These are phyloP conservation scores for Solanum hybrid DNA, from an alignment of 305 asterid genomes.

Conservation along the genomic window DNA sequence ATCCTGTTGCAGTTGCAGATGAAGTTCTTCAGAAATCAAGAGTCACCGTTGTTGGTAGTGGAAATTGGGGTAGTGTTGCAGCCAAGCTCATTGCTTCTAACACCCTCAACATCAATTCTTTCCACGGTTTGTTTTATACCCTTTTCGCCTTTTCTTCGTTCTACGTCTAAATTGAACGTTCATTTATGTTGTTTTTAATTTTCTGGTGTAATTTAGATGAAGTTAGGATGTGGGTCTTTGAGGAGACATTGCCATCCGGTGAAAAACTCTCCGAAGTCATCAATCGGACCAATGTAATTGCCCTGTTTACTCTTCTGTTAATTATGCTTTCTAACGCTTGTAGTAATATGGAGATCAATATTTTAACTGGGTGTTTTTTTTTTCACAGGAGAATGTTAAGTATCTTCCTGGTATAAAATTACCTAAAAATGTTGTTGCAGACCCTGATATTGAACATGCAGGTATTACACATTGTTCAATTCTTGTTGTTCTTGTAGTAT, in stretches of 20 bases:
- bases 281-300: conserved; percentile 47
- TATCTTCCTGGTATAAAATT: conserved; percentile 81
- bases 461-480: conserved; percentile 24
- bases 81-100: conserved; percentile 83
- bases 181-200: neutral
- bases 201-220: conserved; percentile 33
- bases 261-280: conserved; percentile 65
- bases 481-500: neutral
- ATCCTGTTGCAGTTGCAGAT: neutral
- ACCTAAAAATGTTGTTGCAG: conserved; percentile 71
- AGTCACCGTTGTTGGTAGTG: conserved; percentile 82
- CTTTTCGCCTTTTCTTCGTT: neutral
- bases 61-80: conserved; percentile 94
- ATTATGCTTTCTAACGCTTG: neutral
- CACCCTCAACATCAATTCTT: conserved; percentile 40
- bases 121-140: conserved; percentile 43
- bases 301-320: neutral
- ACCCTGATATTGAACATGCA: conserved; percentile 71
- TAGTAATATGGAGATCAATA: neutral
- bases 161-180: neutral
- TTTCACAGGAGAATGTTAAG: conserved; percentile 67
- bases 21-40: conserved; percentile 27
- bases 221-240: conserved; percentile 85
- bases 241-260: conserved; percentile 62
- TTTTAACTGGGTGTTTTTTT: neutral